phyloP scores from a whole-genome alignment of 768 basidiomycete genomes.

The Imleria badia region DNA sequence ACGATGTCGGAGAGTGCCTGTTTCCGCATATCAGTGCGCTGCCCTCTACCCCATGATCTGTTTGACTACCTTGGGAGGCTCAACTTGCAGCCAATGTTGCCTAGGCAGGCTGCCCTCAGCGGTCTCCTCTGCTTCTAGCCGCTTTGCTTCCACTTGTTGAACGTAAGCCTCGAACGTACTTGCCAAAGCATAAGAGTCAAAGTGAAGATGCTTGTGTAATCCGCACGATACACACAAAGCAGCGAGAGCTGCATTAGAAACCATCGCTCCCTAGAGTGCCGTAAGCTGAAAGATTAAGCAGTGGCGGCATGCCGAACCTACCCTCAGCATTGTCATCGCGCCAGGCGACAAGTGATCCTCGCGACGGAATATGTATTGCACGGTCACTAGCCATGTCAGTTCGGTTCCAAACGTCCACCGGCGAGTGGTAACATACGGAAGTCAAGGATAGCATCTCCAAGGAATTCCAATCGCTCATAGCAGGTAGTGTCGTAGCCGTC shows the following conservation, averaged over 20 bases:
- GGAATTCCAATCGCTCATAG: slow-evolving; percentile 79
- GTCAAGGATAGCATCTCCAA: slow-evolving; percentile 85
- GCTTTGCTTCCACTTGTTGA: slow-evolving; percentile 44
- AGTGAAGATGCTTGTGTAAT: slow-evolving; percentile 59
- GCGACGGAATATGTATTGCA: slow-evolving; percentile 65
- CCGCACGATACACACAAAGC: slow-evolving; percentile 72
- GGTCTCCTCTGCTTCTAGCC: slow-evolving; percentile 49
- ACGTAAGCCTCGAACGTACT: slow-evolving; percentile 55
- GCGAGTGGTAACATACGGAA: slow-evolving; percentile 52
- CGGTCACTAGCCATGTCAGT: slow-evolving; percentile 53
- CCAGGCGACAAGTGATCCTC: slow-evolving; percentile 69
- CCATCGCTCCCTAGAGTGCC: slow-evolving; percentile 71
- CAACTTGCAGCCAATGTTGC: slow-evolving; percentile 77
- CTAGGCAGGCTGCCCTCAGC: slow-evolving; percentile 52
- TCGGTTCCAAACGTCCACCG: not conserved
- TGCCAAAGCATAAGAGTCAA: slow-evolving; percentile 54
- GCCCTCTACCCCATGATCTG: not conserved
- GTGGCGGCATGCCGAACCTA: slow-evolving; percentile 18
- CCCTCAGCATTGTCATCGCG: slow-evolving; percentile 78
- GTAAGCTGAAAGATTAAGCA: not conserved
- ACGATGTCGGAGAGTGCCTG: slow-evolving; percentile 79
- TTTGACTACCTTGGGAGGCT: slow-evolving; percentile 68
- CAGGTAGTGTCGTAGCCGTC: slow-evolving; percentile 54
- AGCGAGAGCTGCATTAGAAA: slow-evolving; percentile 75
- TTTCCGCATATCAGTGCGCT: slow-evolving; percentile 1